Base-by-base conservation (phyloP, 768 basidiomycete species). In the Psilocybe subaeruginosa region DNA sequence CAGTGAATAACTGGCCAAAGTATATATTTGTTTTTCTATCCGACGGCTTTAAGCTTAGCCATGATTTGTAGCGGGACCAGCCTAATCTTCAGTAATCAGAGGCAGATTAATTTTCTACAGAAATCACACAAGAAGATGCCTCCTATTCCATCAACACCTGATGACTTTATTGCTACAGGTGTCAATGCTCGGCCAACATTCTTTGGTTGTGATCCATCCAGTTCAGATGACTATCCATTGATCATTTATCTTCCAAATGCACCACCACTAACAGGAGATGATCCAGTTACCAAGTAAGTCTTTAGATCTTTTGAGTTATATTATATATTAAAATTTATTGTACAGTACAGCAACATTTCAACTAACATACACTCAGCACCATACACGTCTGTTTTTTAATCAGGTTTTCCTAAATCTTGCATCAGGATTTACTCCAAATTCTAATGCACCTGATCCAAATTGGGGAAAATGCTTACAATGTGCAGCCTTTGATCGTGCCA, bases 211-310 rank as follows among this genome's bases (percentile, higher is more conserved):
- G 75, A 89, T 66, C 82, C 86, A 3, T 70, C 80, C 49, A 71
- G 29, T 3, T 81, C 86, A 12, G 73, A 84, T 1, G 82, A 84
- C 59, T 89, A 81, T 63, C 91, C 91, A 0, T 64, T 93, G 17
- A 73, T 93, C 43, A 82, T 93, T 46, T 92, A 90, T 67, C 77
- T 93, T 6, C 92, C 93, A 5, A 91, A 89, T 70, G 81, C 90
- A 31, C 90, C 91, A n/a, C 89, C 89, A 3, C 65, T 86, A 17
- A 80, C 78, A 57, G 89, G 88, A 23, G 80, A 78, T 59, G 69
- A 81, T 58, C 89, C 90, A 11, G 82, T 86, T 17, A 79, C 85
- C n/a, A 87, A 92, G 90, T 90, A 72, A 63, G 75, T 61, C 16
- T 47, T 35, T 56, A 14, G 14, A 16, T 23, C 6, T 43, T 16